phyloP scores from a whole-genome alignment of 768 basidiomycete species.

The Phanerochaete sordida region DNA sequence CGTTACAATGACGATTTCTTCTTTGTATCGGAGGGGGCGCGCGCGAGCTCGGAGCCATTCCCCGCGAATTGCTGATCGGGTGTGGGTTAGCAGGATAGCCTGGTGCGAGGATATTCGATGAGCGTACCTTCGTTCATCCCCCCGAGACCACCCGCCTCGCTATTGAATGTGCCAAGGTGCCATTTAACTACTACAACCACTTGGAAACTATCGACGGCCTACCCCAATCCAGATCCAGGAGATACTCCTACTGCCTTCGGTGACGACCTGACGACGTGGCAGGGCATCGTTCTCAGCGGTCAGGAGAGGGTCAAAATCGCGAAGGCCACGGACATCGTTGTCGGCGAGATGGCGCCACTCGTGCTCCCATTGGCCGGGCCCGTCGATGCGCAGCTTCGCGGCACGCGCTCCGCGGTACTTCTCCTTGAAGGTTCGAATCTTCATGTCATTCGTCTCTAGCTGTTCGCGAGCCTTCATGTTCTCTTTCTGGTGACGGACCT shows the following conservation, averaged over 20 bases:
- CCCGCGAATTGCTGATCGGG: background rate
- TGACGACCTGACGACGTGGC: background rate
- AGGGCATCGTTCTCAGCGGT: too few relatives aligned
- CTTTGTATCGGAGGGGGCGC: background rate
- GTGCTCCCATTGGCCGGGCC: constrained; percentile 1
- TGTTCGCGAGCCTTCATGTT: constrained; percentile 7
- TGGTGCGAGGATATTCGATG: background rate
- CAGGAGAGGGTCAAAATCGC: background rate
- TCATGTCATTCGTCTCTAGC: background rate
- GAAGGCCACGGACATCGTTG: constrained; percentile 6
- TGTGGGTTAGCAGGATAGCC: background rate
- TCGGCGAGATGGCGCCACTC: background rate
- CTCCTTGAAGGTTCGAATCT: background rate
- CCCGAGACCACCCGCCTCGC: background rate
- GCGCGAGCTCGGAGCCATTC: background rate
- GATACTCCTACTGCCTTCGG: constrained; percentile 6
- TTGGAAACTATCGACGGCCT: background rate
- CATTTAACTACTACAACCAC: too few relatives aligned
- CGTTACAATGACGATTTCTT: background rate
- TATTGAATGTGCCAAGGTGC: too few relatives aligned
- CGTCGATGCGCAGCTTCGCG: background rate
- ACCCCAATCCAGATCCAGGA: constrained; percentile 22
- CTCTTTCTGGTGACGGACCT: constrained; percentile 12
- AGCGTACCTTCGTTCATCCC: background rate
- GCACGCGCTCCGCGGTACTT: constrained; percentile 3